phyloP scores from a whole-genome alignment of 2,329 filamentous ascomycete genomes.

The Fusarium chlamydosporum region DNA sequence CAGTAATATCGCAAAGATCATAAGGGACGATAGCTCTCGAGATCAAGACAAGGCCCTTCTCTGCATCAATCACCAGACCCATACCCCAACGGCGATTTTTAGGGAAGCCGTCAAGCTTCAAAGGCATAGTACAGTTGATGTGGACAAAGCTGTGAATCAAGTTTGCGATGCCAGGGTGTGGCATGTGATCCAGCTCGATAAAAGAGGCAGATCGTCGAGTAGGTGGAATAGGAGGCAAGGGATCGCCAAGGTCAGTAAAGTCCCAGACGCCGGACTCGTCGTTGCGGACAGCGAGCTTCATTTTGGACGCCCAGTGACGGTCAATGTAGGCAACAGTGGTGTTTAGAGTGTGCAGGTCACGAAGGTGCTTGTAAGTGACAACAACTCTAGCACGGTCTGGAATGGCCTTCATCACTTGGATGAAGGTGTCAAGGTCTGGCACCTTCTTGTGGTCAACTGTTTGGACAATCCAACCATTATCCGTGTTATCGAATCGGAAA shows the following conservation, averaged over 20 bases:
- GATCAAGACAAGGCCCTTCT: conserved; percentile 94
- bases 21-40: conserved; percentile 96
- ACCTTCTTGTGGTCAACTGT: conserved; percentile 93
- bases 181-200: conserved; percentile 89
- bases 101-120: conserved; percentile 98
- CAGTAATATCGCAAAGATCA: conserved; percentile 94
- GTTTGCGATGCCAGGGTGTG: conserved; percentile 90
- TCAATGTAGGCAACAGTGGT: conserved; percentile 94
- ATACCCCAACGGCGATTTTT: conserved; percentile 95
- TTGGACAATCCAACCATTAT: conserved; percentile 94
- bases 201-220: conserved; percentile 87
- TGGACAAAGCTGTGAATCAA: conserved; percentile 96
- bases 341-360: conserved; percentile 93
- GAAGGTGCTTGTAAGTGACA: conserved; percentile 94
- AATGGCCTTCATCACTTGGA: conserved; percentile 90
- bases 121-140: conserved; percentile 90
- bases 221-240: conserved; percentile 80
- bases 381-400: conserved; percentile 88
- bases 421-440: conserved; percentile 87
- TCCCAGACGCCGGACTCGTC: conserved; percentile 94
- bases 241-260: conserved; percentile 85
- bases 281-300: conserved; percentile 92
- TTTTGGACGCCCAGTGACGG: conserved; percentile 95
- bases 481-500: conserved; percentile 91
- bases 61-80: conserved; percentile 96